phyloP scores from a whole-genome alignment of 805 yeast species.

The Phaffomyces opuntiae region DNA sequence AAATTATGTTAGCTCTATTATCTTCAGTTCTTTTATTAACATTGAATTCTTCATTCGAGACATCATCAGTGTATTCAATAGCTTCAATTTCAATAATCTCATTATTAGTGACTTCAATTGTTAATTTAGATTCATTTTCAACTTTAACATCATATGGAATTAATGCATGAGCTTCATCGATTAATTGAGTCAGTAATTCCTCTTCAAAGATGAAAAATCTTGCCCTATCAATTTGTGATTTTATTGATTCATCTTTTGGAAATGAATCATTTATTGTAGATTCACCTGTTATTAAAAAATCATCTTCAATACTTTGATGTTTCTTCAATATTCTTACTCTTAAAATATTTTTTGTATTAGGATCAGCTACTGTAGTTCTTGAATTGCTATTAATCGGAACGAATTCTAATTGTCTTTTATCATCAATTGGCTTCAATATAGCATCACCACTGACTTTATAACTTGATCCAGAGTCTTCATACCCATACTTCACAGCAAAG shows the following conservation, averaged over 20 bases:
- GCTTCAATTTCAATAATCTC: constrained; percentile 67
- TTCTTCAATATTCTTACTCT: constrained; percentile 53
- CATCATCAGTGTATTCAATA: constrained; percentile 34
- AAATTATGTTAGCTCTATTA: constrained; percentile 27
- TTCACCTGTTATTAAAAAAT: constrained; percentile 52
- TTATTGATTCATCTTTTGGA: constrained; percentile 30
- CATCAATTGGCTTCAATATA: constrained; percentile 43
- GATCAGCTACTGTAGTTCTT: constrained; percentile 17
- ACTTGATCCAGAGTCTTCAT: constrained; percentile 82
- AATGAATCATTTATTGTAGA: constrained; percentile 26
- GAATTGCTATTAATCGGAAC: constrained; percentile 26
- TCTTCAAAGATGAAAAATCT: constrained; percentile 79
- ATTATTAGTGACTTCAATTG: constrained; percentile 51
- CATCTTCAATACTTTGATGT: constrained; percentile 35
- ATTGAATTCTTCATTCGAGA: constrained; percentile 29
- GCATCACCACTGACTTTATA: constrained; percentile 67
- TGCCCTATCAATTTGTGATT: constrained; percentile 56
- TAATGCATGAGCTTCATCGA: constrained; percentile 66
- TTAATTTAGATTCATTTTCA: constrained; percentile 55
- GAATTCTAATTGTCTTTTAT: constrained; percentile 34
- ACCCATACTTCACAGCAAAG: constrained; percentile 84
- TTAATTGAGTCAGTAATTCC: constrained; percentile 73
- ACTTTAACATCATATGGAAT: constrained; percentile 63
- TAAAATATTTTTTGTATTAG: constrained; percentile 39
- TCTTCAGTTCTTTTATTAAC: constrained; percentile 28